Evolutionary conservation across 495 filamentous ascomycete species (phyloP), one percentile per base, ranked within the genome.

Genomic region (Delitschia confertaspora): DNA sequence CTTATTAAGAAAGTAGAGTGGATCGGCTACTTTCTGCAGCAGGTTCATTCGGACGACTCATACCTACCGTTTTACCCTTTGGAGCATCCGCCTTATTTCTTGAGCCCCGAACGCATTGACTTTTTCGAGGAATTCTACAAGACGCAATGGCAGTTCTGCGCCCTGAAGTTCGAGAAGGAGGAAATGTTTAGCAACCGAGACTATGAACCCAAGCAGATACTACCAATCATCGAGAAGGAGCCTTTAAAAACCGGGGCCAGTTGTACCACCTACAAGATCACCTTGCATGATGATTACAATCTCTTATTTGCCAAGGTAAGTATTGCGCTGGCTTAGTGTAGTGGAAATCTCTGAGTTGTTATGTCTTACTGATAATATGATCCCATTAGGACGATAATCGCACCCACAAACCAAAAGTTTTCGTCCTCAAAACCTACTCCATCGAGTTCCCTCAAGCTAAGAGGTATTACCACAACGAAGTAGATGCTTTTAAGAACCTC

Each of bases 401-500:
- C 0, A 34, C 37, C 9, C 59, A 60, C 24, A 64, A n/a, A n/a
- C n/a, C n/a, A n/a, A n/a, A n/a, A n/a, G n/a, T 48, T 5, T 70
- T 63, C 42, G 60, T 64, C 14, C 48, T 71, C 19, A 72, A 72
- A 39, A 61, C 56, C 4, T 72, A 69, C 42, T 50, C 56, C n/a
- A n/a, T n/a, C n/a, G n/a, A n/a, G n/a, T n/a, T n/a, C n/a, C n/a
- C n/a, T n/a, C n/a, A n/a, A n/a, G n/a, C n/a, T n/a, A n/a, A n/a
- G n/a, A n/a, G n/a, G n/a, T n/a, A 38, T 10, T 40, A 57, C 16
- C 68, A 63, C 47, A 53, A 60, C 38, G 66, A 69, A 45, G 41
- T 58, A 7, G 46, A 56, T 11, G 67, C 61, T 6, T 63, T 66
- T 39, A 51, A 45, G 24, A 49, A 42, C 17, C 45, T 70, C 5